Base-by-base conservation (phyloP, 192 early-diverging fungal genomes). In the Linnemannia elongata region DNA sequence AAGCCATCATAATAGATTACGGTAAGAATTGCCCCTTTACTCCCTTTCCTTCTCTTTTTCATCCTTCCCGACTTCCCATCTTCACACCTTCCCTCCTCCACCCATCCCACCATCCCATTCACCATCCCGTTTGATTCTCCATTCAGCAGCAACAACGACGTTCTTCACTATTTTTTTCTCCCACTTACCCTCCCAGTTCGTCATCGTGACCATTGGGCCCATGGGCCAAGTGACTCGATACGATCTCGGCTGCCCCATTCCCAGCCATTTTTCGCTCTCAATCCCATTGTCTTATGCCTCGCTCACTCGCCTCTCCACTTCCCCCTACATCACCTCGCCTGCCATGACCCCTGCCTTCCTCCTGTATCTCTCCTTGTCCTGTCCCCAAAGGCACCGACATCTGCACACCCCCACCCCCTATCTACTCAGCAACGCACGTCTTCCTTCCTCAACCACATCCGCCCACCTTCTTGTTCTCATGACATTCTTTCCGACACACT, bases 401-500 rank as follows among this genome's bases (percentile, higher is more conserved):
- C 30, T 66, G 17, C 55, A 27, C 55, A 57, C 10, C 9, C 30
- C 9, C 30, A 33, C 24, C 3, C 60, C 60, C 3, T 5, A 17
- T 52, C 20, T 52, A 52, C 49, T 33, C 60, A 15, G 35, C 30
- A 13, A 66, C 30, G 10, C 13, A 27, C 27, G 27, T 30, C 30
- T 13, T 30, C 60, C 60, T 30, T 44, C 44, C 12, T 45, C 44
- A 45, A 45, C 44, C 44, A 45, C 44, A 45, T 45, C 44, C 12
- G 13, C 30, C 54, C n/a, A 5, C 1, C 60, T 10, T 66, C 24
- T 30, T 57, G 55, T 30, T 33, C 60, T 66, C 60, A 66, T 30
- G 60, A 66, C 60, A 33, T 66, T 66, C 60, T 66, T 66, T 66
- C 60, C 60, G 60, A 66, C 30, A 66, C 60, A 66, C 60, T 66